Evolutionary conservation across 2,329 filamentous ascomycete genomes (phyloP).

Genomic region (Diaporthe destruens): DNA sequence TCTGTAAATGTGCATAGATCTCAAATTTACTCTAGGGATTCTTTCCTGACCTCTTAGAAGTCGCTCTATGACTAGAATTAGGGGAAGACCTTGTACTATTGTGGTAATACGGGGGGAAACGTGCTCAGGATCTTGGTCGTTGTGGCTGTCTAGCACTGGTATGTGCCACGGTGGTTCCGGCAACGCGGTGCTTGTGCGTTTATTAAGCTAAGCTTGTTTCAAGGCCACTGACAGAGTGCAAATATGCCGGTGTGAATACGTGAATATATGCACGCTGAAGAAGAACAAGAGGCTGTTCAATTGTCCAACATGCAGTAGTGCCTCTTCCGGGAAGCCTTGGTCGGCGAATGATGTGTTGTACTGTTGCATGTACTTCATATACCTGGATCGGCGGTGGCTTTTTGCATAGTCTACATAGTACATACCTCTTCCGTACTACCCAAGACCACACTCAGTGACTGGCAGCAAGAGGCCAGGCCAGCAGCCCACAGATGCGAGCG

Average conservation of each 20-base stretch:
- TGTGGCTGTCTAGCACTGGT: neutral
- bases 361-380: neutral
- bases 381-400: slow-evolving; percentile 15
- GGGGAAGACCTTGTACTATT: no score
- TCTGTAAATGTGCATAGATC: no score
- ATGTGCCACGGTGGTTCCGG: slow-evolving; percentile 14
- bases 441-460: neutral
- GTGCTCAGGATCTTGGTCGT: neutral
- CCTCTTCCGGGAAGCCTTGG: slow-evolving; percentile 22
- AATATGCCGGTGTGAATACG: slow-evolving; percentile 20
- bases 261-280: neutral
- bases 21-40: no score
- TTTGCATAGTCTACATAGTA: neutral
- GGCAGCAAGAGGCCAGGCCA: slow-evolving; percentile 1
- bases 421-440: neutral
- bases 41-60: no score
- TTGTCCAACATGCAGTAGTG: neutral
- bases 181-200: slow-evolving; percentile 5
- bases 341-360: neutral
- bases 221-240: slow-evolving; percentile 9
- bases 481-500: slow-evolving; percentile 10
- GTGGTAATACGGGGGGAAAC: neutral
- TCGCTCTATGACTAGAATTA: no score
- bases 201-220: slow-evolving; percentile 11
- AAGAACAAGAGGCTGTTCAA: neutral